A percentile compares a stretch with the other conserved stretches of the same genome.
These are phyloP conservation scores for Polymyxa betae DNA, from an alignment of 208 protist species.

Conservation along the genomic window DNA sequence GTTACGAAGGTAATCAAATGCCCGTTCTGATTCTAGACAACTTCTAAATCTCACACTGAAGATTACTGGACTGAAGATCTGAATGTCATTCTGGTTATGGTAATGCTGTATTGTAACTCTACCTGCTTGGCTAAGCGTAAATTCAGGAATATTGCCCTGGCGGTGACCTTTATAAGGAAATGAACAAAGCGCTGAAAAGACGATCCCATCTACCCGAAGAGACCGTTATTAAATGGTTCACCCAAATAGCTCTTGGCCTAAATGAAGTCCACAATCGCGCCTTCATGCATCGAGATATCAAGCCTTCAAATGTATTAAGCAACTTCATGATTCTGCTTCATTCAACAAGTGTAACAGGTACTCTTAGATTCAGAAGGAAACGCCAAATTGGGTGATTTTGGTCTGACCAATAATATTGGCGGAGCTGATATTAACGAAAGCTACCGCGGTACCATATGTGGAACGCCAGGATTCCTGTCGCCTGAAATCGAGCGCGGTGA, in stretches of 20 bases:
- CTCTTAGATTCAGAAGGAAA: neutral
- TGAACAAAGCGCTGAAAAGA: neutral
- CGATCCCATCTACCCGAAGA: neutral
- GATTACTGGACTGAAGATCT: neutral
- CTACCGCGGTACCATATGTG: neutral
- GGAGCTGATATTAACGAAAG: neutral
- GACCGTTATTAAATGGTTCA: neutral
- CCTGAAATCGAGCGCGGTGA: neutral
- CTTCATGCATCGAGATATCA: constrained; percentile 11
- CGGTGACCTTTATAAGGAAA: neutral
- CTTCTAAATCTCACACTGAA: neutral
- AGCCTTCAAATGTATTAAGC: neutral
- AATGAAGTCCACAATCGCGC: neutral
- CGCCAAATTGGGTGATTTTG: neutral
- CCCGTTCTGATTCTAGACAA: neutral
- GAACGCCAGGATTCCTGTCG: neutral
- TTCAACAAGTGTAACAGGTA: neutral
- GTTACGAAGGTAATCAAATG: neutral
- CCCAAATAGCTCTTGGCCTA: neutral
- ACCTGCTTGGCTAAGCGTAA: too few relatives aligned
- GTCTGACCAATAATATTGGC: neutral
- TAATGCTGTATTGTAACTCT: neutral
- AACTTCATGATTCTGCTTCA: too few relatives aligned
- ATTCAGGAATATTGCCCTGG: neutral
- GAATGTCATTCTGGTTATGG: constrained; percentile 3